Percentiles rank a stretch among this genome's conserved stretches.
phyloP scores from a whole-genome alignment of 1,284 basidiomycete species.

The Malassezia arunalokei region DNA sequence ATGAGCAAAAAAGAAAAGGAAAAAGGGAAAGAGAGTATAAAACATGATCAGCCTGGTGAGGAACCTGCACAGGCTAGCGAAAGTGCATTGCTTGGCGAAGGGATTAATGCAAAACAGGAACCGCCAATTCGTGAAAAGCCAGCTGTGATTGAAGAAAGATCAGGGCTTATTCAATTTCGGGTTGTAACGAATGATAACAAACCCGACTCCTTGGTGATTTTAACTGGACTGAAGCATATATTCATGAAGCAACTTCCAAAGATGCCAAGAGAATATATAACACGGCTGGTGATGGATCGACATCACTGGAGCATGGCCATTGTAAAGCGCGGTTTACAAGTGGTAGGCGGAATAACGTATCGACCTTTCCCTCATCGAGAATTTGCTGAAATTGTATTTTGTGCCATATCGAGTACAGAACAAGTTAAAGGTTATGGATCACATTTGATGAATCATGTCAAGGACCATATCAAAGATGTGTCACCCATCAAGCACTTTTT shows the following conservation, averaged over 20 bases:
- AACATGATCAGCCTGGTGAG: neutral
- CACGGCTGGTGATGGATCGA: conserved; percentile 80
- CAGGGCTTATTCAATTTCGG: conserved; percentile 69
- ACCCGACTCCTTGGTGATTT: conserved; percentile 60
- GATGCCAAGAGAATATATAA: conserved; percentile 98
- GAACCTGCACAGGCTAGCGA: neutral
- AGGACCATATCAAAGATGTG: conserved; percentile 74
- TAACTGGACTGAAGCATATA: conserved; percentile 87
- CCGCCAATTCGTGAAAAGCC: conserved; percentile 47
- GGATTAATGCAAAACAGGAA: conserved; percentile 13
- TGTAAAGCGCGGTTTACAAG: conserved; percentile 84
- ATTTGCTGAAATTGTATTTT: conserved; percentile 98
- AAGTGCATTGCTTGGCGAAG: neutral
- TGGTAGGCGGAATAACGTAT: conserved; percentile 95
- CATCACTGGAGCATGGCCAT: conserved; percentile 88
- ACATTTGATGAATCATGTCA: conserved; percentile 98
- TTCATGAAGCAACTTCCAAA: conserved; percentile 97
- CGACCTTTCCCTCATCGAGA: conserved; percentile 85
- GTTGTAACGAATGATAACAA: conserved; percentile 73
- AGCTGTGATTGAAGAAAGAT: conserved; percentile 68
- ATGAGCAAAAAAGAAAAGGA: neutral
- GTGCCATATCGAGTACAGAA: conserved; percentile 88
- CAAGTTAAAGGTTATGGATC: conserved; percentile 98
- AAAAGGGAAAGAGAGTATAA: neutral
- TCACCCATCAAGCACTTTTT: conserved; percentile 81